Base-by-base conservation (phyloP, 2,329 filamentous ascomycete genomes). In the Gyromitra esculenta region DNA sequence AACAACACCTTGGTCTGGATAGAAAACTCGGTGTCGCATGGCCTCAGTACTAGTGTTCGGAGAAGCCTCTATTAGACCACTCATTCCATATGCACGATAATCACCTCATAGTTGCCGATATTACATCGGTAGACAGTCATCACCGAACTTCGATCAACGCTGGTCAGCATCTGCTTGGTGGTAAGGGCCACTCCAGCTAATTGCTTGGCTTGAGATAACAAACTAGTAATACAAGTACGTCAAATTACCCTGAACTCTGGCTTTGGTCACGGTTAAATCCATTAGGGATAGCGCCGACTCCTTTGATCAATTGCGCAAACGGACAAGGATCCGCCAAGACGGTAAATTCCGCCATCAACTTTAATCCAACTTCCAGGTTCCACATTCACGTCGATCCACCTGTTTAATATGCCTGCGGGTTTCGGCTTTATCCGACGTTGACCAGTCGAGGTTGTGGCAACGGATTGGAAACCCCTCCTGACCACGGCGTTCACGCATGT, bases 341-440 rank as follows among this genome's bases (percentile, higher is more conserved):
- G 56, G 59, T 21, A 64, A 50, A 65, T 57, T 65, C 69, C 59
- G 48, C n/a, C 13, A 11, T 15, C 39, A 72, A 65, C 59, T 72
- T 15, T 65, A 72, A 65, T 65, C 48, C 62, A 57, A 65, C 60
- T 45, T 65, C 69, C 39, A 45, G 11, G 35, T 50, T 63, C 48
- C 31, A 31, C 13, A 9, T 35, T 65, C 35, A 7, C 43, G 45
- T 43, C 37, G 35, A 67, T 43, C 35, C 18, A 15, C 21, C 31
- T 15, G 37, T n/a, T 39, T 13, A 48, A 45, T 21, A 54, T 52
- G 48, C n/a, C 7, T 37, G 13, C n/a, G 48, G 50, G 35, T 18
- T 39, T 67, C 21, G 65, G 64, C 35, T 18, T 13, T 39, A 45
- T 21, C 62, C 31, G 41, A 50, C n/a, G n/a, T 43, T 62, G 43